Base-by-base conservation (phyloP, 1,139 yeast genomes). In the Pichia sp. region DNA sequence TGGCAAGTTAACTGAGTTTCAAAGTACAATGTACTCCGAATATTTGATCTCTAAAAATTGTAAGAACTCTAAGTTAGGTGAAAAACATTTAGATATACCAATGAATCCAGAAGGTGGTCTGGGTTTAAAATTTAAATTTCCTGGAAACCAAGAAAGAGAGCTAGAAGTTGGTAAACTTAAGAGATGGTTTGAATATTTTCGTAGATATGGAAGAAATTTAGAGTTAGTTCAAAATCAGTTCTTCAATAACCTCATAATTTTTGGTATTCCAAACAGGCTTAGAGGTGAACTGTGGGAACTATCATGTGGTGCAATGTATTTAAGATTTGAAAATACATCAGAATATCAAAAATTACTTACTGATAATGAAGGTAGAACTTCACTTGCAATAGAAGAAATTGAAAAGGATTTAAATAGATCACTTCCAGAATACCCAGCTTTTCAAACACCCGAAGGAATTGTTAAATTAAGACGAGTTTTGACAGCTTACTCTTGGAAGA, bases 241-340 rank as follows among this genome's bases (percentile, higher is more conserved):
- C 67, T 87, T 83, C 67, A 87, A 87, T 62, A 77, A 91, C 51
- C 77, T 93, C 22, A 76, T 97, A 51, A 95, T 90, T 19, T 42
- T 51, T 8, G 99, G 99, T 0, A 74, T 95, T 42, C 98, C 99
- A 10, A 93, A 93, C 65, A 74, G 95, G 54, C 73, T 93, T 51
- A 76, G 99, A 60, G 99, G 99, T 36, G 99, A 95, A 65, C 75
- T 93, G 19, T 95, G 99, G 99, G 99, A 93, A 67, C 71, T 89
- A 54, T 81, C 90, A 50, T 81, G 90, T 51, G 99, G 99, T 7
- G 84, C 96, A 0, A 84, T 89, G 75, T 88, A 83, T 63, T 67
- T 80, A 49, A 73, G 98, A 52, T 78, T 83, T 63, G 81, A 81
- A 51, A 74, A 84, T 59, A 78, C 77, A 22, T 79, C 77, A 0